Base-by-base conservation (phyloP, 768 basidiomycete genomes). In the Lactarius tabidus region DNA sequence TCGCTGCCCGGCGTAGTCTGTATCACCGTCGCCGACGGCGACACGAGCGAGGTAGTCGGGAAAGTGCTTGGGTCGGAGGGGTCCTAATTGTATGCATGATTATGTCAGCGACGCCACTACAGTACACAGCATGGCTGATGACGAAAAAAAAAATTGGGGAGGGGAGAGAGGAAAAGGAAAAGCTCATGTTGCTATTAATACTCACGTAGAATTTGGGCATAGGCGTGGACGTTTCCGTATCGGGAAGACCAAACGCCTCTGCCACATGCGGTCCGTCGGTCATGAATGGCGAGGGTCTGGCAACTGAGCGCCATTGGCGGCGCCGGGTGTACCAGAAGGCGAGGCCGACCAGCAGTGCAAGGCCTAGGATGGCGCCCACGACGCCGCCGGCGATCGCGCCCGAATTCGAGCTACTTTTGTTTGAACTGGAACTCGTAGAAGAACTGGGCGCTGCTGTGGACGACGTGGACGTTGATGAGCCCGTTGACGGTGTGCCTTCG, bases 1-100 rank as follows among this genome's bases (percentile, higher is more conserved):
- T 62, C 55, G 51, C 60, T 53, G 18, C 15, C 31, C 0, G 23
- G 10, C 1, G 57, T 45, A 14, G 57, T 59, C 23, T 43, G 63
- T 10, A 54, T 55, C 18, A 18, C 58, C 23, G 29, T 43, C 18
- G 0, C 17, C 6, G 56, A 57, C 8, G 60, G 15, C 4, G 43
- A 39, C 8, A 6, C 6, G 5, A 61, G 12, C 35, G 59, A 26
- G 33, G 33, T 20, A 1, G 6, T 20, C 3, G 55, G 55, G 48
- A 41, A 57, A 23, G 60, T 65, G 36, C 55, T 57, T 36, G 60
- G 60, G 38, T 57, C 65, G 6, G 45, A 61, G 7, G 60, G 65
- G 31, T 62, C 51, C 56, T 41, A 20, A 6, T 20, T 4, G 1
- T 9, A 1, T 17, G 31, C 10, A 33, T 0, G 55, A n/a, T 57